Evolutionary conservation across 2,329 filamentous ascomycete species (phyloP), one percentile per base, ranked within the genome.

Genomic region (Penicillium sp.): DNA sequence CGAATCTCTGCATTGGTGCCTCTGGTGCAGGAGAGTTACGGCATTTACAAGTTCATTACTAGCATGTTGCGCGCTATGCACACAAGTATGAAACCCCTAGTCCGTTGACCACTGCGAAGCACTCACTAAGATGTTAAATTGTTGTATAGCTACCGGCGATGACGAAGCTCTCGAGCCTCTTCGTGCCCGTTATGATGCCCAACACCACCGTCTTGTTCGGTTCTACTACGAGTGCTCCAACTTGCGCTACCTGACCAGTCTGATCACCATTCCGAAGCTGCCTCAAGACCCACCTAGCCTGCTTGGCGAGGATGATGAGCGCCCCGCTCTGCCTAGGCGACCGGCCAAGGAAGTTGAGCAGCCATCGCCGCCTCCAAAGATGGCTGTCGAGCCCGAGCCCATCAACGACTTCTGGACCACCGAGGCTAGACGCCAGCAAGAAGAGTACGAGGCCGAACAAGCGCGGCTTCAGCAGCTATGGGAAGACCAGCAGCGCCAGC

Each of bases 191-290:
- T 99, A 97, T 70, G 88, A 96, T 70, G 91, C 94, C 13, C 94
- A 97, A 68, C 94, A 99, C 72, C 92, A 97, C 77, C 89, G 94
- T 16, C 82, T 99, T 14, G 89, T 96, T 68, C 94, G 95, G 68
- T 99, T 97, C 75, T 99, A 99, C 76, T 97, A 97, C 74, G 94
- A 99, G 75, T 99, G 94, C 74, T 96, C 94, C 10, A 99, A 97
- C 71, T 81, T 99, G 49, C 88, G 94, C 62, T 99, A 99, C 69
- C 81, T 99, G 44, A 99, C 94, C 13, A 96, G 91, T 65, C 79
- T 99, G 46, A 97, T 99, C 67, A 95, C 90, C 1, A 90, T 99
- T 6, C 94, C 94, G 1, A 97, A 96, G 71, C 82, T 99, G 45
- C 92, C 94, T 0, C 90, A 95, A 74, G 92, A 97, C 50, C 89